Conservation (phyloP, 108 stramenopile species). For the Fistulifera pelliculosa region DNA sequence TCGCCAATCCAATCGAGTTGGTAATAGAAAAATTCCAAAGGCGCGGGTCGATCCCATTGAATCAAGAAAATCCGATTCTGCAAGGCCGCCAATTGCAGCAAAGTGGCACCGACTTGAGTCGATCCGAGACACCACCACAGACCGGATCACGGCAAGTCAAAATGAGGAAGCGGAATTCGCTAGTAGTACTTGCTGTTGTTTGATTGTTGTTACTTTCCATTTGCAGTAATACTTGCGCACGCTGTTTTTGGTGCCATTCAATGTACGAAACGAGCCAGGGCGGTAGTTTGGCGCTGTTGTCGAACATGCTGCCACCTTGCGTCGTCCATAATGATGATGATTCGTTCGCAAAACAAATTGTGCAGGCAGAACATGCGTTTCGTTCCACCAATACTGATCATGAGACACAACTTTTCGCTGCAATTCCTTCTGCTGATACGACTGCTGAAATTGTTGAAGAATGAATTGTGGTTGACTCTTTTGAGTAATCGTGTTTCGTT, state of each 20-base stretch:
- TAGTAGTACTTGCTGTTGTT: too few relatives aligned
- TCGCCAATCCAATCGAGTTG: conserved; percentile 32
- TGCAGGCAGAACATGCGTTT: too few relatives aligned
- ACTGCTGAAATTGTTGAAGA: too few relatives aligned
- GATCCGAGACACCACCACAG: conserved; percentile 38
- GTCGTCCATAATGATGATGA: too few relatives aligned
- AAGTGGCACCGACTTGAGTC: conserved; percentile 26
- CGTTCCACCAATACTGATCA: too few relatives aligned
- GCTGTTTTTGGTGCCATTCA: conserved; percentile 28
- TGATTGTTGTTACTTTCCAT: too few relatives aligned
- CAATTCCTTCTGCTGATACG: too few relatives aligned
- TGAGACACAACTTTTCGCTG: too few relatives aligned
- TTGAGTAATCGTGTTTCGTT: too few relatives aligned
- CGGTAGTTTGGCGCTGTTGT: conserved; percentile 1
- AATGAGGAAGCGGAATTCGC: conserved; percentile 15
- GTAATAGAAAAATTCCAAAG: conserved; percentile 36
- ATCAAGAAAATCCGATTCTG: conserved; percentile 29
- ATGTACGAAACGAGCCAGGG: conserved; percentile 32
- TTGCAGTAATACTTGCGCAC: background rate
- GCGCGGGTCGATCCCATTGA: conserved; percentile 32
- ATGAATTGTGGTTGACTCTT: too few relatives aligned
- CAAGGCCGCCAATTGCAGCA: conserved; percentile 15
- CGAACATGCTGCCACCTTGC: too few relatives aligned
- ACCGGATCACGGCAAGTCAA: conserved; percentile 15
- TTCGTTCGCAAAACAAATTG: too few relatives aligned